Percentiles rank a stretch among this genome's conserved stretches.
phyloP scores from a whole-genome alignment of 2,329 filamentous ascomycete genomes.

The Tolypocladium album region DNA sequence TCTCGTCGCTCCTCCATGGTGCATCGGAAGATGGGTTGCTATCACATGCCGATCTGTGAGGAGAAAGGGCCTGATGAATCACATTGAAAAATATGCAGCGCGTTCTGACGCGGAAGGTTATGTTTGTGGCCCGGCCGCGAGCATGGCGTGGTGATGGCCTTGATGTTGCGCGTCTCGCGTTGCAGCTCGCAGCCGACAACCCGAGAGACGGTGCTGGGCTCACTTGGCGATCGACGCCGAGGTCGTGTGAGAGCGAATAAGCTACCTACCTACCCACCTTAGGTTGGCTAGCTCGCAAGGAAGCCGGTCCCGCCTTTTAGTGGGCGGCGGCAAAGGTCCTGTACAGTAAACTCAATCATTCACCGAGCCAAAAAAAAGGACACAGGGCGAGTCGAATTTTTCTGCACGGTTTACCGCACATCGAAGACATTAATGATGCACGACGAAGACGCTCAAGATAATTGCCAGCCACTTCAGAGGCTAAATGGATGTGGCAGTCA shows the following conservation, averaged over 20 bases:
- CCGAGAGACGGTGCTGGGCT: not conserved
- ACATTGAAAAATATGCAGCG: not conserved
- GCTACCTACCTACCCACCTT: no score
- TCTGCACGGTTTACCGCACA: not conserved
- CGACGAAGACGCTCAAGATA: not conserved
- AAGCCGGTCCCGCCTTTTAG: not conserved
- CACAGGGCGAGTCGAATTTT: not conserved
- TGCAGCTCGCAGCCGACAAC: not conserved
- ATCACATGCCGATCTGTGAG: not conserved
- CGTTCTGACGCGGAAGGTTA: not conserved
- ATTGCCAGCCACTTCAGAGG: not conserved
- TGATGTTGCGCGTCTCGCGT: not conserved
- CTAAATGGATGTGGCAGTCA: not conserved
- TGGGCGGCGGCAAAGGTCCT: not conserved
- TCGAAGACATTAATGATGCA: not conserved
- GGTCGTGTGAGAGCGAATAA: not conserved
- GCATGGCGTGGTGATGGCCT: not conserved
- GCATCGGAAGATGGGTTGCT: not conserved
- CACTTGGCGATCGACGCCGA: not conserved
- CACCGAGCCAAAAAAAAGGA: not conserved
- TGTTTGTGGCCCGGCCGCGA: not conserved
- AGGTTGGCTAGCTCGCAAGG: not conserved
- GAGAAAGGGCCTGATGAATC: not conserved
- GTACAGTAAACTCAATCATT: not conserved
- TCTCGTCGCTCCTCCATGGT: conserved; percentile 30